A percentile compares a stretch with the other conserved stretches of the same genome.
These are phyloP conservation scores for Dianthus caryophyllus DNA, from an alignment of 148 eudicot genomes.

Conservation along the genomic window DNA sequence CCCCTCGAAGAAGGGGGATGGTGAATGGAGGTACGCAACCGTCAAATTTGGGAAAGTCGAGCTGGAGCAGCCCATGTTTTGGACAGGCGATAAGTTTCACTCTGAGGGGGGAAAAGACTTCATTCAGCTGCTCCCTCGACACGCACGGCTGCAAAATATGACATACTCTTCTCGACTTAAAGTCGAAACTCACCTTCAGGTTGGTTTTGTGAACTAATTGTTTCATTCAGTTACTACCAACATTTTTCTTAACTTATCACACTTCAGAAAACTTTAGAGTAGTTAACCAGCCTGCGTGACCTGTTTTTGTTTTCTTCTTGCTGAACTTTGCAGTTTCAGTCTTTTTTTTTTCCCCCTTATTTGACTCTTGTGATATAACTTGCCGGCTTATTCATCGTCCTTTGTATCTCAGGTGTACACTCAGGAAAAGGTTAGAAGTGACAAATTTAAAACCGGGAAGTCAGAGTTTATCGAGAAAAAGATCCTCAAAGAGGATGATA, in stretches of 20 bases:
- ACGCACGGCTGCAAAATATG: constrained; percentile 93
- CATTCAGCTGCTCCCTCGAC: constrained; percentile 60
- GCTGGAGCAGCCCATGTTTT: constrained; percentile 70
- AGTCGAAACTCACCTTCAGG: constrained; percentile 67
- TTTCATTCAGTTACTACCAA: neutral
- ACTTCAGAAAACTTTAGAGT: too few species aligned
- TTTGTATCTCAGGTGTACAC: constrained; percentile 57
- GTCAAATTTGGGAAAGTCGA: constrained; percentile 69
- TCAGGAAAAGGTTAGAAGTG: constrained; percentile 50
- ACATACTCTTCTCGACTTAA: constrained; percentile 74
- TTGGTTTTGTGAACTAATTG: constrained; percentile 16
- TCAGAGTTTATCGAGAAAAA: constrained; percentile 47
- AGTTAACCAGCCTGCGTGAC: neutral
- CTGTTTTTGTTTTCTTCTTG: neutral
- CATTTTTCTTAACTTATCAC: neutral
- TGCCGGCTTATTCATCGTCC: constrained; percentile 6
- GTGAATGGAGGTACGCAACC: constrained; percentile 64
- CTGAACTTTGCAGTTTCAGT: neutral
- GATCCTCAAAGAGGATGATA: constrained; percentile 28
- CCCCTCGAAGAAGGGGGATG: constrained; percentile 75
- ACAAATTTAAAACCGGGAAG: constrained; percentile 75
- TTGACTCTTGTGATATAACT: neutral
- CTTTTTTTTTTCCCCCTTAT: neutral
- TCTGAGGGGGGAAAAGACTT: constrained; percentile 50
- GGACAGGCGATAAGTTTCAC: constrained; percentile 63